These are phyloP conservation scores for Termitomyces heimii DNA, from an alignment of 768 basidiomycete species.

Conservation along the genomic window DNA sequence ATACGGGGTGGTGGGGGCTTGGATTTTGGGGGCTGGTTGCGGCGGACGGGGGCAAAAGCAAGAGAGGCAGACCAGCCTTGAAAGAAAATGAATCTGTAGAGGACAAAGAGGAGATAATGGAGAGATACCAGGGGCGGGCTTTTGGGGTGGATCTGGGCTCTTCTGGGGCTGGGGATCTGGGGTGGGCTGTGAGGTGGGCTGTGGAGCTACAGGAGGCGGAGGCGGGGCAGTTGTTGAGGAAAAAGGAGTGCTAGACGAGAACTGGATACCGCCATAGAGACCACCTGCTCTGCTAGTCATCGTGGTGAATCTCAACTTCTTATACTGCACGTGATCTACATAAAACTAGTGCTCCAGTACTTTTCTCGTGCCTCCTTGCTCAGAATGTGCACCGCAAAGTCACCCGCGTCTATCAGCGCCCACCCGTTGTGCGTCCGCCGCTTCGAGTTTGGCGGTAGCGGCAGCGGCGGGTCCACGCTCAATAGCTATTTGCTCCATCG, in stretches of 20 bases:
- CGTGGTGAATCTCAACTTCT: no score
- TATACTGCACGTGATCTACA: slow-evolving; percentile 14
- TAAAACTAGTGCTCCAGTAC: slow-evolving; percentile 60
- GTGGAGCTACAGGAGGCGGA: slow-evolving; percentile 15
- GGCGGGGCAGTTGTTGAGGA: slow-evolving; percentile 28
- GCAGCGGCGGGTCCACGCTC: slow-evolving; percentile 48
- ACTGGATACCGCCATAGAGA: slow-evolving; percentile 83
- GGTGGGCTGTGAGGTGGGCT: slow-evolving; percentile 19
- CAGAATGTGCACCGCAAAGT: slow-evolving; percentile 75
- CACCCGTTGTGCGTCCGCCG: slow-evolving; percentile 62
- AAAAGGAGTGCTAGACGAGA: slow-evolving; percentile 63
- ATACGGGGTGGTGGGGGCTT: slow-evolving; percentile 49
- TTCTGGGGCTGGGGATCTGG: slow-evolving; percentile 18
- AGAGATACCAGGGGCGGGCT: slow-evolving; percentile 57
- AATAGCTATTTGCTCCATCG: slow-evolving; percentile 44
- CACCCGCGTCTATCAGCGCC: slow-evolving; percentile 80
- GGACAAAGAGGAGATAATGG: no score
- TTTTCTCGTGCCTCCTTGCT: slow-evolving; percentile 60
- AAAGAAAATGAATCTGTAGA: slow-evolving; percentile 25
- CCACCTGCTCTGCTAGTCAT: slow-evolving; percentile 81
- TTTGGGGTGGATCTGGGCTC: slow-evolving; percentile 22
- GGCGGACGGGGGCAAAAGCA: slow-evolving; percentile 80
- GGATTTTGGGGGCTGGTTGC: slow-evolving; percentile 49
- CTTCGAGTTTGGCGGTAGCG: slow-evolving; percentile 59
- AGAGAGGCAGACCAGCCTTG: slow-evolving; percentile 88